Base-by-base conservation (phyloP, 1,139 yeast species). In the Blastobotrys persicus region DNA sequence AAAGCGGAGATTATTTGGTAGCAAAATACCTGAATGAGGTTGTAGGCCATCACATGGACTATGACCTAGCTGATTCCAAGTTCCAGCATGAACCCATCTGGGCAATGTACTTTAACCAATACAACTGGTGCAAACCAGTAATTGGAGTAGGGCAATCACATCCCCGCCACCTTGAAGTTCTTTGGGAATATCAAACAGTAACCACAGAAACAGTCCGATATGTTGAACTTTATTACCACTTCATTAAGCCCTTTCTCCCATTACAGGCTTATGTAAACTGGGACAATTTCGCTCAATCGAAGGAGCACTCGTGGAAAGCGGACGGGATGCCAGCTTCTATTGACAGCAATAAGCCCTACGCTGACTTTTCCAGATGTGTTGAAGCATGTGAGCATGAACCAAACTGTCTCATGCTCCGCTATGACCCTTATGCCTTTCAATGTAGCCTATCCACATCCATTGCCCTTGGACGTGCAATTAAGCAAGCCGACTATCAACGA, bases 1-100 rank as follows among this genome's bases (percentile, higher is more conserved):
- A 66, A 51, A 64, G 69, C 44, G 72, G 72, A 6, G 72, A 68
- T 53, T 61, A 62, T 50, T 59, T 67, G 60, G 59, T 67, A 1
- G 67, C 70, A 19, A 40, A 45, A 44, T 59, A 38, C 37, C 53
- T 60, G 6, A 47, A 56, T 26, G 64, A 61, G 45, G 48, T 51
- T 23, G 44, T 45, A 4, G 58, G 55, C 13, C 51, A 61, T 18
- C 52, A 51, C 7, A 48, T 65, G 20, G 61, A 63, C 42, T 43
- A 51, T 7, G 50, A 45, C 6, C 51, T 48, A 12, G 51, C 58
- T 11, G 55, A 50, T n/a, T 53, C 54, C 13, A 31, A 57, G 42
- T 57, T 57, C 42, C 59, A 57, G 45, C 58, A 58, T 16, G 58
- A 56, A 35, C 53, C 59, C 4, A 39, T 55, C 19, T 53, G 50